Conservation (phyloP, 805 yeast species). For the Myxozyma sirexii region DNA sequence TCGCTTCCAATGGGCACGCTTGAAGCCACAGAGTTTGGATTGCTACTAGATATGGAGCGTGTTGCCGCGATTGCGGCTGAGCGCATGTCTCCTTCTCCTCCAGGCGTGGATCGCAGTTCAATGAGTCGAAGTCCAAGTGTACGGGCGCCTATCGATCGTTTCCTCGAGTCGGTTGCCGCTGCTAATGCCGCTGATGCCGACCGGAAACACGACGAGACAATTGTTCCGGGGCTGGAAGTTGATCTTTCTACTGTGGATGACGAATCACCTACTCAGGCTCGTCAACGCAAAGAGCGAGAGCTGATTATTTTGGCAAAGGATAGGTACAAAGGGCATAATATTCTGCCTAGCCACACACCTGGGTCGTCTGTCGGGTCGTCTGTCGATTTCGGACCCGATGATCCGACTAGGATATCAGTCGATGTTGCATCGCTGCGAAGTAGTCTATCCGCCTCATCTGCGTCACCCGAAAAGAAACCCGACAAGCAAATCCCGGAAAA, state of each 20-base stretch:
- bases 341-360: constrained; percentile 6
- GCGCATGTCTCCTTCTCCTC: constrained; percentile 8
- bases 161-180: constrained; percentile 4
- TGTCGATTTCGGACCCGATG: constrained; percentile 13
- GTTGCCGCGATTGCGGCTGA: constrained; percentile 3
- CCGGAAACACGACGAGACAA: background rate
- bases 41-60: constrained; percentile 21
- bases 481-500: constrained; percentile 7
- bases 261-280: constrained; percentile 11
- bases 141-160: background rate
- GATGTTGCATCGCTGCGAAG: constrained; percentile 25
- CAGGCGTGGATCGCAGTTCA: background rate
- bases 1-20: constrained; percentile 27
- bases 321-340: constrained; percentile 12
- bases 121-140: constrained; percentile 1
- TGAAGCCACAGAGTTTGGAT: constrained; percentile 23
- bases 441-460: constrained; percentile 11
- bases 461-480: constrained; percentile 1
- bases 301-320: constrained; percentile 16
- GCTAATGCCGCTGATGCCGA: constrained; percentile 8
- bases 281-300: constrained; percentile 6
- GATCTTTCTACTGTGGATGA: constrained; percentile 15
- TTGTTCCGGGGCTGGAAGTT: background rate
- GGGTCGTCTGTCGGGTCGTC: constrained; percentile 12
- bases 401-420: constrained; percentile 23